Percentiles rank a stretch among this genome's conserved stretches.
Evolutionary conservation across 2,329 filamentous ascomycete species (phyloP).

Genomic region (Colletotrichum navitas): DNA sequence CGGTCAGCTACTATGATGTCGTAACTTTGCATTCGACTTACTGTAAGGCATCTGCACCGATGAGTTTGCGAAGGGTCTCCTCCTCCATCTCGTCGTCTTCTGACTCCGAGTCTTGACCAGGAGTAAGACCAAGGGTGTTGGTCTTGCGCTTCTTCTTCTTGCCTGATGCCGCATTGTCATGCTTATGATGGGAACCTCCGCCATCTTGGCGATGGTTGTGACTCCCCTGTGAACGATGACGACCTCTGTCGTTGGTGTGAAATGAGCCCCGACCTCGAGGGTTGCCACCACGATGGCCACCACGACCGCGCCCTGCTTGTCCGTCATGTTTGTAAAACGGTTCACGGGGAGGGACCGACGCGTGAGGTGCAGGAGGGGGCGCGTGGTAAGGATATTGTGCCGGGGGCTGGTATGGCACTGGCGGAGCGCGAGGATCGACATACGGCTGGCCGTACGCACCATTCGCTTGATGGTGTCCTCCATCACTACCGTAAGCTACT

Average conservation of each 20-base stretch:
- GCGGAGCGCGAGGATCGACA: constrained; percentile 54
- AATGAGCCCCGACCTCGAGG: constrained; percentile 31
- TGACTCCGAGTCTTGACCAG: constrained; percentile 71
- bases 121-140: constrained; percentile 79
- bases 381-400: constrained; percentile 54
- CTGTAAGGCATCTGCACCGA: constrained; percentile 68
- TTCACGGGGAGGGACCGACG: constrained; percentile 50
- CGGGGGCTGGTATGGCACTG: constrained; percentile 47
- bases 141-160: constrained; percentile 81
- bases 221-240: constrained; percentile 43
- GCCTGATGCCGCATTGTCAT: constrained; percentile 60
- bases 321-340: constrained; percentile 49
- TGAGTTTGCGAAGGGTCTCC: constrained; percentile 69
- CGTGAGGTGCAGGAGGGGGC: constrained; percentile 55
- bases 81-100: constrained; percentile 80
- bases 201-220: constrained; percentile 47
- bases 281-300: constrained; percentile 53
- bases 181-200: constrained; percentile 36
- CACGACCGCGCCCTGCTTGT: constrained; percentile 50
- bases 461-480: constrained; percentile 50
- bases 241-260: constrained; percentile 56
- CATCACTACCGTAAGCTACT: constrained; percentile 48
- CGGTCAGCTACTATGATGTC: constrained; percentile 5
- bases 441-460: constrained; percentile 57
- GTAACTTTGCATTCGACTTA: constrained; percentile 52